phyloP scores from a whole-genome alignment of 306 rosid genomes.

The Ochetophila trinervis region DNA sequence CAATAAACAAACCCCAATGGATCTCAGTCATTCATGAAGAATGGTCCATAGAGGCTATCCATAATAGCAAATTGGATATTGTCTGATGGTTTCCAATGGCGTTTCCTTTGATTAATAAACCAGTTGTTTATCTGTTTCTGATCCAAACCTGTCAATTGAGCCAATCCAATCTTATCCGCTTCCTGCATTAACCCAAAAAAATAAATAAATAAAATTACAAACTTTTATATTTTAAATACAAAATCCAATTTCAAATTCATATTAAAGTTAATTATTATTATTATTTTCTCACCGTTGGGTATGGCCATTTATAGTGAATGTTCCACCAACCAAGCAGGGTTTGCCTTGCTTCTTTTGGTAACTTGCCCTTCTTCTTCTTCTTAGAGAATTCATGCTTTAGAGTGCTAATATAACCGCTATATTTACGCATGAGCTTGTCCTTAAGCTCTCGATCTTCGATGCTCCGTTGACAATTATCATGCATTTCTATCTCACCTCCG shows the following conservation, averaged over 20 bases:
- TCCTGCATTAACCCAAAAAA: constrained; percentile 36
- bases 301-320: constrained; percentile 76
- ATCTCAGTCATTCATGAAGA: neutral
- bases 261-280: neutral
- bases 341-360: constrained; percentile 68
- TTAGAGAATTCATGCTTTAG: constrained; percentile 63
- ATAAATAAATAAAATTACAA: neutral
- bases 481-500: constrained; percentile 39
- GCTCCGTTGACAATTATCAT: constrained; percentile 16
- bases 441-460: constrained; percentile 51
- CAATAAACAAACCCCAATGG: neutral
- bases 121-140: constrained; percentile 76
- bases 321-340: constrained; percentile 74
- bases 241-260: neutral
- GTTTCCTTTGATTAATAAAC: constrained; percentile 88
- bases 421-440: constrained; percentile 54
- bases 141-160: constrained; percentile 61
- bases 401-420: constrained; percentile 56
- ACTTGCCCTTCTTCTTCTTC: constrained; percentile 60
- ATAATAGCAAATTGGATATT: constrained; percentile 51
- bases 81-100: constrained; percentile 75
- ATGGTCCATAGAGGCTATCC: constrained; percentile 45
- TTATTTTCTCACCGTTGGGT: constrained; percentile 55
- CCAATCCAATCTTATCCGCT: constrained; percentile 58
- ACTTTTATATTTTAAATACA: neutral